Conservation (phyloP, 2,329 filamentous ascomycete genomes). For the Hypoxylon sp. region DNA sequence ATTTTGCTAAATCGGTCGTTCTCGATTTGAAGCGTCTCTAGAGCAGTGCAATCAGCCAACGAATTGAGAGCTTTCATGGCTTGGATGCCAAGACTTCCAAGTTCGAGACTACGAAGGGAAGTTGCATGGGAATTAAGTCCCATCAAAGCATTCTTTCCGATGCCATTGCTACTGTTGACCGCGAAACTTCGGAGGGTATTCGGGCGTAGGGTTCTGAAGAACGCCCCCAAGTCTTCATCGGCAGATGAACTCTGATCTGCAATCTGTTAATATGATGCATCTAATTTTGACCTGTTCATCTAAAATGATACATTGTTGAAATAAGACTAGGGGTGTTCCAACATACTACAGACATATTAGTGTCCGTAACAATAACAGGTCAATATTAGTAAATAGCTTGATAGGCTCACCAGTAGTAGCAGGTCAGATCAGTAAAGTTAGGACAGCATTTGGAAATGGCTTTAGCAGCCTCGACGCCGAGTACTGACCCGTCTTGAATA, state of each 20-base stretch:
- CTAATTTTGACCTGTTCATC: background rate
- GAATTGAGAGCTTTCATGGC: constrained; percentile 52
- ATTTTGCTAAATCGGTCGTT: constrained; percentile 37
- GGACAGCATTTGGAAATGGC: constrained; percentile 72
- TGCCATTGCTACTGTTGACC: constrained; percentile 68
- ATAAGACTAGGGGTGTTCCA: background rate
- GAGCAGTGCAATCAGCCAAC: constrained; percentile 54
- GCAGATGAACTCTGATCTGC: constrained; percentile 58
- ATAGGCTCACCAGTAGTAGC: constrained; percentile 60
- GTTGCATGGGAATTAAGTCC: constrained; percentile 64
- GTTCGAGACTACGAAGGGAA: constrained; percentile 55
- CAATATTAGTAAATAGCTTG: background rate
- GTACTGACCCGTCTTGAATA: constrained; percentile 72
- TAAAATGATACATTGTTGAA: background rate
- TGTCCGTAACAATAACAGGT: background rate
- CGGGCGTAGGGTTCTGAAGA: constrained; percentile 68
- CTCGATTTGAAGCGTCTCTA: constrained; percentile 57
- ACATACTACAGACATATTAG: constrained; percentile 35
- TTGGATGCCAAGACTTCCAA: constrained; percentile 52
- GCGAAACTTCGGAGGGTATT: constrained; percentile 72
- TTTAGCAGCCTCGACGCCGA: constrained; percentile 68
- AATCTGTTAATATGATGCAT: constrained; percentile 11
- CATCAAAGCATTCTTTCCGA: constrained; percentile 68
- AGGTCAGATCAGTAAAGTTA: constrained; percentile 71
- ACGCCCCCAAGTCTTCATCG: constrained; percentile 71